These are phyloP conservation scores for Mallotus japonicus DNA, from an alignment of 441 rosid genomes.

Conservation along the genomic window DNA sequence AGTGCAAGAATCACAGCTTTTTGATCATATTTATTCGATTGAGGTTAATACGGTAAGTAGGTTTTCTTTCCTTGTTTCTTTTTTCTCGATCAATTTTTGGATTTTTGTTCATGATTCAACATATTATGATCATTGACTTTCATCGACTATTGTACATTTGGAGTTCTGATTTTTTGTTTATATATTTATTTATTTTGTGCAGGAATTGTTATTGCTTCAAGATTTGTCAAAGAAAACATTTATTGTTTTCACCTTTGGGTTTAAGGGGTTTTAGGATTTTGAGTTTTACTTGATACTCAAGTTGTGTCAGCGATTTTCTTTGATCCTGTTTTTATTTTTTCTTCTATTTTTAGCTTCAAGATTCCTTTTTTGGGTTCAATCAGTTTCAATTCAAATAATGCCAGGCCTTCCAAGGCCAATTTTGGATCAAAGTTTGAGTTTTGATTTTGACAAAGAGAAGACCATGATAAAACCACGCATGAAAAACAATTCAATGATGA, in stretches of 20 bases:
- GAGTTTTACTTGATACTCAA: conserved; percentile 31
- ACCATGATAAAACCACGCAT: conserved; percentile 8
- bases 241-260: conserved; percentile 14
- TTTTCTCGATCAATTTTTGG: background rate
- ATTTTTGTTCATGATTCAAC: background rate
- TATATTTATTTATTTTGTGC: conserved; percentile 15
- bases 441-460: background rate
- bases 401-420: conserved; percentile 26
- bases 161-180: background rate
- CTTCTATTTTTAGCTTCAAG: background rate
- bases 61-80: background rate
- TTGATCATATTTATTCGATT: conserved; percentile 21
- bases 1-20: conserved; percentile 18
- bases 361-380: background rate
- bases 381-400: conserved; percentile 21
- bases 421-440: conserved; percentile 17
- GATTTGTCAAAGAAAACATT: conserved; percentile 10
- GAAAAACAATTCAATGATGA: conserved; percentile 1
- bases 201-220: conserved; percentile 28
- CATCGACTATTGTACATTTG: background rate
- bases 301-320: conserved; percentile 13
- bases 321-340: background rate
- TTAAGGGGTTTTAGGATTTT: conserved; percentile 27
- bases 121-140: conserved; percentile 1
- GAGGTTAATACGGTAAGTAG: conserved; percentile 30